phyloP scores from a whole-genome alignment of 306 rosid species.

The Dalbergia cochinchinensis region DNA sequence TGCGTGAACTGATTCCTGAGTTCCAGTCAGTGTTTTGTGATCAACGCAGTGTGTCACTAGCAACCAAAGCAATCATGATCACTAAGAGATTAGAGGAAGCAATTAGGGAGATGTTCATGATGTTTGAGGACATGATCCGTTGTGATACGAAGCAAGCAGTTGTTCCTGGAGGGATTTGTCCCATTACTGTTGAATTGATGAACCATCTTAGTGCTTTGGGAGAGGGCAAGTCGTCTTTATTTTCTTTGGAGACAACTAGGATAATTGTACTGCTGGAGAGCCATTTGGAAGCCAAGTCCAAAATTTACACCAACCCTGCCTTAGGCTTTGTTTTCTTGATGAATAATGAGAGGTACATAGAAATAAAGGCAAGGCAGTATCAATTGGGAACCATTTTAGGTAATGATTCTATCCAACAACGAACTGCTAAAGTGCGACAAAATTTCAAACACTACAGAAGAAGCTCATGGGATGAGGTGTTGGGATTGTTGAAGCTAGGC shows the following conservation, averaged over 20 bases:
- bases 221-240: background rate
- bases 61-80: background rate
- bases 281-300: background rate
- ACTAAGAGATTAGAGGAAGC: background rate
- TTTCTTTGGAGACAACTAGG: background rate
- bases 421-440: background rate
- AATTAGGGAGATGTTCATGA: background rate
- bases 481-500: background rate
- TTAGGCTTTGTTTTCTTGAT: background rate
- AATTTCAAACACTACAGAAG: background rate
- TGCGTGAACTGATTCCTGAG: constrained; percentile 69
- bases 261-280: background rate
- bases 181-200: background rate
- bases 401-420: background rate
- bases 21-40: constrained; percentile 63
- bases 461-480: background rate
- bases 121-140: constrained; percentile 57
- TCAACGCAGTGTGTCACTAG: constrained; percentile 36
- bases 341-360: background rate
- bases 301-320: background rate
- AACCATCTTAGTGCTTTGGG: background rate
- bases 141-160: background rate
- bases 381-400: background rate
- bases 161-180: background rate
- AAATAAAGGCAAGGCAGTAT: too few relatives aligned